A percentile compares a stretch with the other conserved stretches of the same genome.
These are phyloP conservation scores for Oryza officinalis DNA, from an alignment of 176 grass and related monocot species.

Conservation along the genomic window DNA sequence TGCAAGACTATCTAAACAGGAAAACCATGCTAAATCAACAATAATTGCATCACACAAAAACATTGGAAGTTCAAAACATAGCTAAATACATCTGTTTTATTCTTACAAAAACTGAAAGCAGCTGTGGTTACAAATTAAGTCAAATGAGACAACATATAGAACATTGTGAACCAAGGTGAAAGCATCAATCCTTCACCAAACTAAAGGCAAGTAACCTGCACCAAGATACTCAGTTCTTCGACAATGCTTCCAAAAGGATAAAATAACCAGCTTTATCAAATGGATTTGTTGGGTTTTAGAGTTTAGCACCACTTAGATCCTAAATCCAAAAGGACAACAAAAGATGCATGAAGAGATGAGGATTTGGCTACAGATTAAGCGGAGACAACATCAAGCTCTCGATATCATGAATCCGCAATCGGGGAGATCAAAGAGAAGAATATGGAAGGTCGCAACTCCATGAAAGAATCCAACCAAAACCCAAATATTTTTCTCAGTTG, in stretches of 20 bases:
- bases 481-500: not conserved
- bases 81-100: too few relatives aligned
- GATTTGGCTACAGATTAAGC: slow-evolving; percentile 7
- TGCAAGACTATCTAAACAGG: too few relatives aligned
- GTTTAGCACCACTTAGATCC: not conserved
- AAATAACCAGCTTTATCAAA: not conserved
- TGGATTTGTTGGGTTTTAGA: not conserved
- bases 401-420: slow-evolving; percentile 18
- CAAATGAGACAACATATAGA: not conserved
- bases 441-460: slow-evolving; percentile 6
- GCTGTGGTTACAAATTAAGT: not conserved
- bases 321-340: not conserved
- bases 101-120: too few relatives aligned
- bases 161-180: too few relatives aligned
- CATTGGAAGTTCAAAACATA: too few relatives aligned
- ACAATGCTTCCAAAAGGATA: too few relatives aligned
- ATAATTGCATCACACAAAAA: too few relatives aligned
- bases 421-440: slow-evolving; percentile 32
- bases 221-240: too few relatives aligned
- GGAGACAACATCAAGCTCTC: not conserved
- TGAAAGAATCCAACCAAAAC: slow-evolving; percentile 23
- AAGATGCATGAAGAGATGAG: too few relatives aligned
- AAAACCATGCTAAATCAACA: too few relatives aligned
- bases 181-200: not conserved
- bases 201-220: too few relatives aligned